Evolutionary conservation across 805 yeast genomes (phyloP).

Genomic region (Aciculoconidium aculeatum): DNA sequence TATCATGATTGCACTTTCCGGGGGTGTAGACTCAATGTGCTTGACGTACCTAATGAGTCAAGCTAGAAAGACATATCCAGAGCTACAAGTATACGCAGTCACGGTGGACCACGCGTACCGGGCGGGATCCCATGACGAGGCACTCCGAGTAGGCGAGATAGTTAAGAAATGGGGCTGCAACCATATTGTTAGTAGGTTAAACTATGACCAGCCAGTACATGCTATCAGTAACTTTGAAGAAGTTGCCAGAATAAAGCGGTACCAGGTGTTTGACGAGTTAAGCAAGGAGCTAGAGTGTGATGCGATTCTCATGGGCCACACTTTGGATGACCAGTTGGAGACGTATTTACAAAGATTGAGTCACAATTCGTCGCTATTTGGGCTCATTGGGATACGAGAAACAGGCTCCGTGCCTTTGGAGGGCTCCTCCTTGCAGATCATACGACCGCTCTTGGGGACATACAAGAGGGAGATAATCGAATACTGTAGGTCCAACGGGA

Average conservation of each 20-base stretch:
- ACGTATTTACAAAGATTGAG: constrained; percentile 54
- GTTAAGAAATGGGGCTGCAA: constrained; percentile 29
- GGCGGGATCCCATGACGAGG: constrained; percentile 44
- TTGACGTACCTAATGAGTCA: constrained; percentile 45
- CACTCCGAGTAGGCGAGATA: constrained; percentile 30
- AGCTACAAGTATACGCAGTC: constrained; percentile 42
- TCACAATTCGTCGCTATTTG: constrained; percentile 39
- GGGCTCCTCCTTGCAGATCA: constrained; percentile 10
- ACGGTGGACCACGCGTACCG: constrained; percentile 65
- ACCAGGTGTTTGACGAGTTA: constrained; percentile 33
- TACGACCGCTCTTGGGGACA: constrained; percentile 49
- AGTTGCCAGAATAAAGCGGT: constrained; percentile 53
- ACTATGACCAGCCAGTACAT: constrained; percentile 21
- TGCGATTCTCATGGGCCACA: constrained; percentile 60
- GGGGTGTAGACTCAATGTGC: constrained; percentile 81
- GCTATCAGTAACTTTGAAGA: constrained; percentile 45
- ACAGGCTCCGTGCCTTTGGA: constrained; percentile 22
- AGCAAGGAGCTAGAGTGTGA: constrained; percentile 31
- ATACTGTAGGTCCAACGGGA: constrained; percentile 34
- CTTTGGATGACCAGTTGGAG: constrained; percentile 66
- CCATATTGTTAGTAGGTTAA: constrained; percentile 25
- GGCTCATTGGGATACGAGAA: constrained; percentile 50
- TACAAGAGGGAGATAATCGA: constrained; percentile 40
- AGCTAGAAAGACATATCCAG: constrained; percentile 23
- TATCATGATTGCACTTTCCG: constrained; percentile 60